These are phyloP conservation scores for Isabelozyma pseudorhagii DNA, from an alignment of 805 yeast species.

Conservation along the genomic window DNA sequence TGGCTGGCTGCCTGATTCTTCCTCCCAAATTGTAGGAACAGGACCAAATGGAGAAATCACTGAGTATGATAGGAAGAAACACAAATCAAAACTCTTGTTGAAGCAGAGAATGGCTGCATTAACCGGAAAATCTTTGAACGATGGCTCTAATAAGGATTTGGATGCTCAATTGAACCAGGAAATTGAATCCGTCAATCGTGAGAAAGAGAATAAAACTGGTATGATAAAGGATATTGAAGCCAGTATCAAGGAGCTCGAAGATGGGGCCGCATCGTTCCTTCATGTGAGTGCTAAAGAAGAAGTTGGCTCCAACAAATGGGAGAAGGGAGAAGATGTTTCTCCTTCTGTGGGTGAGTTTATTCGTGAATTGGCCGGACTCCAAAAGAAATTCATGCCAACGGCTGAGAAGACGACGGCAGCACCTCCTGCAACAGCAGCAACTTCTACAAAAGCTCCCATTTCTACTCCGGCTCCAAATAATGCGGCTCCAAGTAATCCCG, in stretches of 20 bases:
- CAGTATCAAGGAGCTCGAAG: constrained; percentile 63
- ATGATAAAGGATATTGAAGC: constrained; percentile 70
- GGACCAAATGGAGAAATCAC: constrained; percentile 88
- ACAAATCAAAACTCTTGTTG: constrained; percentile 72
- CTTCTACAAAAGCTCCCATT: constrained; percentile 3
- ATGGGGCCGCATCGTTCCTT: constrained; percentile 42
- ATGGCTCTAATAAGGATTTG: constrained; percentile 49
- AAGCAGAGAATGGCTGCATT: constrained; percentile 89
- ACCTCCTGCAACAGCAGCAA: constrained; percentile 3
- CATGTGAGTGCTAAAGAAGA: constrained; percentile 41
- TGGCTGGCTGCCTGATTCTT: constrained; percentile 42
- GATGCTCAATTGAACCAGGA: constrained; percentile 55
- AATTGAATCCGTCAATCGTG: constrained; percentile 47
- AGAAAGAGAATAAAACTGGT: constrained; percentile 52
- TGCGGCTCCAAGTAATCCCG: constrained; percentile 31
- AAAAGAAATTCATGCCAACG: constrained; percentile 8
- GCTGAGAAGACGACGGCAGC: constrained; percentile 1
- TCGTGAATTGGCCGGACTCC: constrained; percentile 39
- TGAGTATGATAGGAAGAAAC: constrained; percentile 76
- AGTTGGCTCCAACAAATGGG: constrained; percentile 70
- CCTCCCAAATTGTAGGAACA: constrained; percentile 58
- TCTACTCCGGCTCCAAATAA: constrained; percentile 5
- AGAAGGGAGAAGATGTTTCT: constrained; percentile 74
- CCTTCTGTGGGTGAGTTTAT: constrained; percentile 61
- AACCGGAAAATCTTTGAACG: constrained; percentile 60